phyloP scores from a whole-genome alignment of 176 grass and related monocot genomes.

The Canna indica region DNA sequence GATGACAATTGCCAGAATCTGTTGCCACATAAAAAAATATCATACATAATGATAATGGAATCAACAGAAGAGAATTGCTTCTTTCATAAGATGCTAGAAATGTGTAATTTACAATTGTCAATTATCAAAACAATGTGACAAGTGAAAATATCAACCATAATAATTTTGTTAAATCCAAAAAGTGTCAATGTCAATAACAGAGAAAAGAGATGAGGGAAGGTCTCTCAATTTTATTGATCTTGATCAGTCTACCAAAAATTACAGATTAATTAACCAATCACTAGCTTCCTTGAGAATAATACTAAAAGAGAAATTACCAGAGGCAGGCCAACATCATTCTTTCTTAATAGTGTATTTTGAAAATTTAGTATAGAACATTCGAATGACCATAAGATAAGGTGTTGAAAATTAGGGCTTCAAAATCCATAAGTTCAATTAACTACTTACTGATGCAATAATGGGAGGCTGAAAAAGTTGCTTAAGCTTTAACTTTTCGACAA shows the following conservation, averaged over 20 bases:
- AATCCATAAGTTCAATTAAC: not conserved
- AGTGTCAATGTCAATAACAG: no score
- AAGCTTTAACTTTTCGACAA: slow-evolving; percentile 31
- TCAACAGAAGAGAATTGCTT: not conserved
- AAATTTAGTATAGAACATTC: not conserved
- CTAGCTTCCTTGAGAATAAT: not conserved
- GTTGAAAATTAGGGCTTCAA: not conserved
- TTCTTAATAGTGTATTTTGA: not conserved
- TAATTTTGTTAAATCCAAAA: not conserved
- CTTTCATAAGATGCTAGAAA: not conserved
- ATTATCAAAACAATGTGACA: no score
- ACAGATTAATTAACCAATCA: not conserved
- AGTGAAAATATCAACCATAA: not conserved
- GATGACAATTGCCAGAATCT: slow-evolving; percentile 69
- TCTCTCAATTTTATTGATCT: not conserved
- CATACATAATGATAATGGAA: not conserved
- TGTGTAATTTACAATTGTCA: not conserved
- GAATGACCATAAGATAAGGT: not conserved
- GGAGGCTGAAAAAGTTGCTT: slow-evolving; percentile 28
- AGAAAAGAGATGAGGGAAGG: no score
- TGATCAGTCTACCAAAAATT: not conserved
- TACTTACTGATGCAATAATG: slow-evolving; percentile 20
- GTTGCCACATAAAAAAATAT: slow-evolving; percentile 8
- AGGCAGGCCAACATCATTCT: not conserved
- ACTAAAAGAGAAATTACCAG: not conserved